Evolutionary conservation across 2,329 filamentous ascomycete genomes (phyloP).

Genomic region (Claviceps cyperi): DNA sequence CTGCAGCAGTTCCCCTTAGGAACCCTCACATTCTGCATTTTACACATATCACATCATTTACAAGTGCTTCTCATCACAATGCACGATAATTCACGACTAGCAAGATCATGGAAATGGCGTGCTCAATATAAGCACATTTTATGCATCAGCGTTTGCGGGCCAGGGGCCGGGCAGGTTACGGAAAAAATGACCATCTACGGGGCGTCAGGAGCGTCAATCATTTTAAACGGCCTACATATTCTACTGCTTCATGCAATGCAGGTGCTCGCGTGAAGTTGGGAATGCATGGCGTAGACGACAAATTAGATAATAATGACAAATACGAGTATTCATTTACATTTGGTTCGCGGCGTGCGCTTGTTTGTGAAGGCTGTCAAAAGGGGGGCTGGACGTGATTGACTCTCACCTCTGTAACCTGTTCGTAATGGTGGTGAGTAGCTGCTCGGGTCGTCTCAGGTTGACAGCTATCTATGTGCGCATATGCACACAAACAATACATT

Average conservation of each 20-base stretch:
- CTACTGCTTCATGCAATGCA: background rate
- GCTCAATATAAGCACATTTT: background rate
- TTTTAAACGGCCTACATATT: background rate
- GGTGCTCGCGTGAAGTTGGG: background rate
- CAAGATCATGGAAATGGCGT: background rate
- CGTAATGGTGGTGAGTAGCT: too few relatives aligned
- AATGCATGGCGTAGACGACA: background rate
- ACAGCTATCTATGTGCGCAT: too few relatives aligned
- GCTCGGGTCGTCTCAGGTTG: too few relatives aligned
- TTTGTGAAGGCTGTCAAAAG: too few relatives aligned
- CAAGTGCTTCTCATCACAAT: background rate
- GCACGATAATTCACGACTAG: background rate
- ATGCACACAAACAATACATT: too few relatives aligned
- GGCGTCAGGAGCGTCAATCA: slow-evolving; percentile 2
- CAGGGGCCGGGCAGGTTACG: background rate
- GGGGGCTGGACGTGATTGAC: too few relatives aligned
- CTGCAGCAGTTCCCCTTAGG: too few relatives aligned
- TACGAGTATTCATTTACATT: too few relatives aligned
- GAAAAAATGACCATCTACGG: background rate
- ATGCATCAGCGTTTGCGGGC: background rate
- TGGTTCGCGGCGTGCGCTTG: too few relatives aligned
- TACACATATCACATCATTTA: background rate
- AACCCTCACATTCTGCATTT: background rate
- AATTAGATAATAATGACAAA: background rate
- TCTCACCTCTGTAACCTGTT: too few relatives aligned